Evolutionary conservation across 306 rosid genomes (phyloP), one percentile per base, ranked within the genome.

Genomic region (Dalbergia cultrata): DNA sequence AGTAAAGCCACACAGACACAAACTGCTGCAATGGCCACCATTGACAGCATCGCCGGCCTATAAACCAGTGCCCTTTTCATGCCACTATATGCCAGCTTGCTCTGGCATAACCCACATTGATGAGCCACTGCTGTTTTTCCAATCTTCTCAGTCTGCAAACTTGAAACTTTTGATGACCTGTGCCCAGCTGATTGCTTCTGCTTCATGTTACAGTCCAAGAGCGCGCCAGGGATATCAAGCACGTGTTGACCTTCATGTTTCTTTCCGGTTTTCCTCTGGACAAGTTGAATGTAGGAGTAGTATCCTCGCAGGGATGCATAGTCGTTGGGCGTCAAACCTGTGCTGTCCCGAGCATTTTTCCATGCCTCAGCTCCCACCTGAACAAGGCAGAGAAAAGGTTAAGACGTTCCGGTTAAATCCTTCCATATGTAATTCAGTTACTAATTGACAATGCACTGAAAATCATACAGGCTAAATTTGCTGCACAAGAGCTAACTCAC

Each of bases 331-430:
- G 92, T 90, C 70, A 86, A 88, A 35, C 97, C 98, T 1, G 88
- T 86, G 22, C 61, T 67, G 80, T 94, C 98, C 53, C 81, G 83
- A 14, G 89, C 86, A 75, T 73, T 89, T 80, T 84, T 87, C 98
- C 98, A 94, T n/a, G 94, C 98, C 74, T 92, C 86, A 56, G 90
- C 80, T 87, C 98, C 98, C 58, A 92, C 94, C 98, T 94, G 85
- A 70, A 79, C 50, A 81, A 41, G n/a, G 34, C 31, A 26, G 66
- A 76, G 31, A 77, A 41, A n/a, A 59, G 35, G 37, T 37, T 41
- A 18, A 61, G 70, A 33, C 74, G 14, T 8, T 68, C 31, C 2
- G 0, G 31, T 26, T 1, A 1, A 52, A 31, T 50, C 34, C 67
- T 57, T 31, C 35, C 21, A 59, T 64, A 14, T 11, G 39, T 45